Evolutionary conservation across 73 alveolate species (phyloP).

Genomic region (Blepharisma stoltei): DNA sequence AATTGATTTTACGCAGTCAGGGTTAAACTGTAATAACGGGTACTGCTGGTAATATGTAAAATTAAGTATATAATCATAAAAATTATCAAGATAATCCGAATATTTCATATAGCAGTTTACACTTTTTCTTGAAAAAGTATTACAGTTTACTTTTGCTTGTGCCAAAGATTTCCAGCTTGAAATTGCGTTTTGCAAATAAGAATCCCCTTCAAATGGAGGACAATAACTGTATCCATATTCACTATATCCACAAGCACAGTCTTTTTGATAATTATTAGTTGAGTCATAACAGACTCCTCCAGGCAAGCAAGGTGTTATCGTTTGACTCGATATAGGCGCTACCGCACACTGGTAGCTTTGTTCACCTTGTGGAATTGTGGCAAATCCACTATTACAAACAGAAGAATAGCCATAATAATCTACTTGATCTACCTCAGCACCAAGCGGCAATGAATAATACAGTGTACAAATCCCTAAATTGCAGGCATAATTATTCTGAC

Average conservation of each 20-base stretch:
- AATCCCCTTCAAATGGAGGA: conserved; percentile 11
- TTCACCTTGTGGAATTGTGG: background rate
- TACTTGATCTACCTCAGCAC: background rate
- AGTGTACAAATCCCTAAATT: background rate
- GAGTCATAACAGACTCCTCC: background rate
- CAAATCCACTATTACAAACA: too few relatives aligned
- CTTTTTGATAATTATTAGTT: background rate
- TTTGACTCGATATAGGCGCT: background rate
- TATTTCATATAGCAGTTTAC: background rate
- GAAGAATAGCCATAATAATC: background rate
- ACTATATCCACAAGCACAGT: background rate
- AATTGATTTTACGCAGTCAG: too few relatives aligned
- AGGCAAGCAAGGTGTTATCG: background rate
- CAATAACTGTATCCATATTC: background rate
- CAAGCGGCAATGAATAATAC: background rate
- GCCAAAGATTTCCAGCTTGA: background rate
- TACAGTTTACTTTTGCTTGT: background rate
- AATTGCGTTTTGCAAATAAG: conserved; percentile 10
- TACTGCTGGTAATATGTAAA: too few relatives aligned
- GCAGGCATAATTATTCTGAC: background rate
- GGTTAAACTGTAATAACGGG: too few relatives aligned
- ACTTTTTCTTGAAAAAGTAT: background rate
- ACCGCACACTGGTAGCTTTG: background rate
- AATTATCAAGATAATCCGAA: too few relatives aligned
- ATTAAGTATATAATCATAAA: too few relatives aligned